phyloP scores from a whole-genome alignment of 352 stramenopile species.

The Phytophthora nicotianae region DNA sequence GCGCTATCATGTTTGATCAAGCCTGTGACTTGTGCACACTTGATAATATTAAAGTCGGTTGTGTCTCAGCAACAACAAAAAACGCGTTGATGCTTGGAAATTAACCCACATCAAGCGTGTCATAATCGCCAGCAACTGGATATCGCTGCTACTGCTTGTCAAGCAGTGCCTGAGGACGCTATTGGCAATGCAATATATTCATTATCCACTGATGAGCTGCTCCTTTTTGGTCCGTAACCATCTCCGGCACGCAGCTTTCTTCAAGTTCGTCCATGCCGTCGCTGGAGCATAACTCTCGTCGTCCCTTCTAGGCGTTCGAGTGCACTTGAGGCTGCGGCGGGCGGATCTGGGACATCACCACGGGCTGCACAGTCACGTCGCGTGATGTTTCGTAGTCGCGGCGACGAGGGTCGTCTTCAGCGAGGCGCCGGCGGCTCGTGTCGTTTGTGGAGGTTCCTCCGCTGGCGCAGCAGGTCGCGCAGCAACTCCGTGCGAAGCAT shows the following conservation, averaged over 20 bases:
- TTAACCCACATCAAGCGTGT: slow-evolving; percentile 13
- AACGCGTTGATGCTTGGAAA: slow-evolving; percentile 15
- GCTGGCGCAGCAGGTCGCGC: slow-evolving; percentile 22
- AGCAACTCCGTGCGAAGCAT: slow-evolving; percentile 28
- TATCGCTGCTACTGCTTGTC: slow-evolving; percentile 1
- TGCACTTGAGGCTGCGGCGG: slow-evolving; percentile 27
- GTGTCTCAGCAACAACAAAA: slow-evolving; percentile 23
- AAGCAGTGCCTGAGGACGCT: too few relatives aligned
- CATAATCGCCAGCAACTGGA: slow-evolving; percentile 19
- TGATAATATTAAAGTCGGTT: slow-evolving; percentile 4
- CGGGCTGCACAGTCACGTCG: slow-evolving; percentile 34
- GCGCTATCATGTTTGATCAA: slow-evolving; percentile 14
- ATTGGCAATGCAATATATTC: slow-evolving; percentile 21
- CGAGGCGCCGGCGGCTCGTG: slow-evolving; percentile 20
- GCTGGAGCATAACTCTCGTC: neutral
- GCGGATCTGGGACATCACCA: slow-evolving; percentile 35
- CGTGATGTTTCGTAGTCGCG: slow-evolving; percentile 28
- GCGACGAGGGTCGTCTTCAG: slow-evolving; percentile 28
- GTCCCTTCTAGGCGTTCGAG: neutral
- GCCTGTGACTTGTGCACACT: slow-evolving; percentile 27
- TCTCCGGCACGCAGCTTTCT: neutral
- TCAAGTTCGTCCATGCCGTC: slow-evolving; percentile 10
- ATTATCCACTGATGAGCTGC: slow-evolving; percentile 16
- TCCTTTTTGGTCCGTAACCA: slow-evolving; percentile 12
- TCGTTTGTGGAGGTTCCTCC: slow-evolving; percentile 10